A percentile compares a stretch with the other conserved stretches of the same genome.
These are phyloP conservation scores for Lentinus brumalis DNA, from an alignment of 768 basidiomycete genomes.

Conservation along the genomic window DNA sequence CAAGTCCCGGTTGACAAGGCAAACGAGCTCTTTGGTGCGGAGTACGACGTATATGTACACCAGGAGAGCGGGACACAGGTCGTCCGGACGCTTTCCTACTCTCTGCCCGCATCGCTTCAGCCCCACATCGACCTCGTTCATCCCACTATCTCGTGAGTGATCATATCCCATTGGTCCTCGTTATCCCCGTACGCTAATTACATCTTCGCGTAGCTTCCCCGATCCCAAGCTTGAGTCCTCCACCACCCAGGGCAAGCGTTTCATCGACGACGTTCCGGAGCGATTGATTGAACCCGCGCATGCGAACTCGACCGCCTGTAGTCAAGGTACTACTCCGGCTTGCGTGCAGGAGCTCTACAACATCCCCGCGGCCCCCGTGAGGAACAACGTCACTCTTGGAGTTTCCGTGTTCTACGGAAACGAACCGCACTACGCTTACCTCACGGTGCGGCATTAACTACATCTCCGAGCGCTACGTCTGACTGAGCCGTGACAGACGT, in stretches of 20 bases:
- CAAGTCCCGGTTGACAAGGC: conserved; percentile 25
- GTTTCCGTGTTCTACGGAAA: conserved; percentile 32
- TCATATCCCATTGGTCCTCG: too few relatives aligned
- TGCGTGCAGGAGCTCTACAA: conserved; percentile 33
- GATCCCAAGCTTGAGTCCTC: neutral
- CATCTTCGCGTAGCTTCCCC: neutral
- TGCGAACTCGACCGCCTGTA: neutral
- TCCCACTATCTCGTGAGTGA: conserved; percentile 26
- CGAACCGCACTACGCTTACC: conserved; percentile 19
- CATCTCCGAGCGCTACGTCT: conserved; percentile 1
- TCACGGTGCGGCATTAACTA: conserved; percentile 35
- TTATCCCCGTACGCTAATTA: too few relatives aligned
- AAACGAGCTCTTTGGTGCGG: conserved; percentile 22
- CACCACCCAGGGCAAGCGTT: neutral
- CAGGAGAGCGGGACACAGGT: conserved; percentile 19
- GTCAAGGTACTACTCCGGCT: conserved; percentile 19
- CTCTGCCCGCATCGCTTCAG: conserved; percentile 23
- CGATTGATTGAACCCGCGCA: conserved; percentile 14
- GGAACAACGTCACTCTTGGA: conserved; percentile 23
- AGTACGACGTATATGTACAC: conserved; percentile 24
- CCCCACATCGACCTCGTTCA: conserved; percentile 26
- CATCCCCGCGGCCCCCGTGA: conserved; percentile 7
- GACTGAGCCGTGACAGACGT: conserved; percentile 10
- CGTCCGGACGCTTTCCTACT: conserved; percentile 30
- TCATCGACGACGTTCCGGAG: neutral